Conservation (phyloP, 352 stramenopile genomes). For the Pythium monospermum region DNA sequence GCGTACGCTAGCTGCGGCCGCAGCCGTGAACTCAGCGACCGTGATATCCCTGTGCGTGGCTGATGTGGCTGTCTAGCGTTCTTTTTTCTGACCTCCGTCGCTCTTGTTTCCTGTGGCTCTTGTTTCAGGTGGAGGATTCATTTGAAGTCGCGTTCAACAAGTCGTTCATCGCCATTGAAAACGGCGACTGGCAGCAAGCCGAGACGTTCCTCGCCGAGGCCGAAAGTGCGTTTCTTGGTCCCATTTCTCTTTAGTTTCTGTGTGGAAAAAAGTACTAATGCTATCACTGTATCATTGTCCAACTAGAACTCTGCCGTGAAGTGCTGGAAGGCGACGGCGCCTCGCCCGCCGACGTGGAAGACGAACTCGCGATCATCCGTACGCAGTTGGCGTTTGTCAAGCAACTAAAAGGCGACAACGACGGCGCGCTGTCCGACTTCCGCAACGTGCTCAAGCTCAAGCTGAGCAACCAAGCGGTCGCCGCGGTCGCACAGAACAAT, state of each 20-base stretch:
- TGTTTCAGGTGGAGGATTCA: slow-evolving; percentile 52
- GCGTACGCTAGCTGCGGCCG: slow-evolving; percentile 62
- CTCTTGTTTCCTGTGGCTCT: slow-evolving; percentile 1
- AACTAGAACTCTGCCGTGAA: slow-evolving; percentile 63
- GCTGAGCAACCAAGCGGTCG: slow-evolving; percentile 60
- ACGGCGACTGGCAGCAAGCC: slow-evolving; percentile 42
- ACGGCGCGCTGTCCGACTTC: slow-evolving; percentile 68
- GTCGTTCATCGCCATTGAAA: slow-evolving; percentile 74
- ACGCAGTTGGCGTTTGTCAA: slow-evolving; percentile 75
- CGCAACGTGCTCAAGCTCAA: slow-evolving; percentile 78
- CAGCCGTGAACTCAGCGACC: slow-evolving; percentile 44
- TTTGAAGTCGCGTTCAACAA: slow-evolving; percentile 85
- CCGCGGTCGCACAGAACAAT: slow-evolving; percentile 71
- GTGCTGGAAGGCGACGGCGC: slow-evolving; percentile 48
- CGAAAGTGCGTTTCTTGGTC: slow-evolving; percentile 47
- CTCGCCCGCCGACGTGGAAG: slow-evolving; percentile 53
- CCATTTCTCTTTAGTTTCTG: too few species aligned
- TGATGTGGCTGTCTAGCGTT: neutral
- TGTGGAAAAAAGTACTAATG: neutral
- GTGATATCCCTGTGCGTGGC: slow-evolving; percentile 39
- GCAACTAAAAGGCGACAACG: slow-evolving; percentile 65
- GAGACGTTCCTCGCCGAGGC: slow-evolving; percentile 44
- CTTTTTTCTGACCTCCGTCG: neutral
- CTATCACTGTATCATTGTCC: neutral
- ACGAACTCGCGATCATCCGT: slow-evolving; percentile 67